phyloP scores from a whole-genome alignment of 768 basidiomycete genomes.

The Astraeus odoratus region DNA sequence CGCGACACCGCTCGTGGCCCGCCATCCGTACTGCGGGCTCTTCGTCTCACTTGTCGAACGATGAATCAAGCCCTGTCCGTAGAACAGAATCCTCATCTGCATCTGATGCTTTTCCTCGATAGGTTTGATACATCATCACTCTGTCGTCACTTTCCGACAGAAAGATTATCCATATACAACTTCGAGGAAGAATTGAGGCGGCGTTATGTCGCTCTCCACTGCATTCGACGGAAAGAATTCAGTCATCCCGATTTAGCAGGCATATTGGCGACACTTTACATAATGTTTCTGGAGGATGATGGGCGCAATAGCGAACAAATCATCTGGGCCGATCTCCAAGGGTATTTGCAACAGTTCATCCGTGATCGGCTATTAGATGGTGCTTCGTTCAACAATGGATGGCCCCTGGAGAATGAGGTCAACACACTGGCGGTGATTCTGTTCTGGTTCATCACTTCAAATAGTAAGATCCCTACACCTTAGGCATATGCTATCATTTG shows the following conservation, averaged over 20 bases:
- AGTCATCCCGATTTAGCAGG: constrained; percentile 33
- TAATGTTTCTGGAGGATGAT: constrained; percentile 54
- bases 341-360: constrained; percentile 35
- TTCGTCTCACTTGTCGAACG: constrained; percentile 30
- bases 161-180: constrained; percentile 21
- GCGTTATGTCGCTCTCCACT: constrained; percentile 38
- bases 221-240: constrained; percentile 34
- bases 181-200: constrained; percentile 39
- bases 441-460: constrained; percentile 41
- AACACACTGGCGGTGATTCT: constrained; percentile 42
- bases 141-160: constrained; percentile 29
- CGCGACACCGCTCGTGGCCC: constrained; percentile 25
- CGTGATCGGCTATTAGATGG: constrained; percentile 33
- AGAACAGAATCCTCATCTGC: constrained; percentile 26
- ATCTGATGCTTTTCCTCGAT: constrained; percentile 35
- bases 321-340: constrained; percentile 34
- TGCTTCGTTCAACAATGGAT: constrained; percentile 34
- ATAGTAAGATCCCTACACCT: constrained; percentile 6
- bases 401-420: constrained; percentile 41
- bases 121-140: constrained; percentile 45
- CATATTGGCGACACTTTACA: constrained; percentile 45
- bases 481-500: neutral
- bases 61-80: constrained; percentile 21
- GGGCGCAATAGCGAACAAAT: constrained; percentile 44
- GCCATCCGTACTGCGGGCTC: constrained; percentile 25